Base-by-base conservation (phyloP, 192 early-diverging fungal species). In the Entophlyctis luteolus region DNA sequence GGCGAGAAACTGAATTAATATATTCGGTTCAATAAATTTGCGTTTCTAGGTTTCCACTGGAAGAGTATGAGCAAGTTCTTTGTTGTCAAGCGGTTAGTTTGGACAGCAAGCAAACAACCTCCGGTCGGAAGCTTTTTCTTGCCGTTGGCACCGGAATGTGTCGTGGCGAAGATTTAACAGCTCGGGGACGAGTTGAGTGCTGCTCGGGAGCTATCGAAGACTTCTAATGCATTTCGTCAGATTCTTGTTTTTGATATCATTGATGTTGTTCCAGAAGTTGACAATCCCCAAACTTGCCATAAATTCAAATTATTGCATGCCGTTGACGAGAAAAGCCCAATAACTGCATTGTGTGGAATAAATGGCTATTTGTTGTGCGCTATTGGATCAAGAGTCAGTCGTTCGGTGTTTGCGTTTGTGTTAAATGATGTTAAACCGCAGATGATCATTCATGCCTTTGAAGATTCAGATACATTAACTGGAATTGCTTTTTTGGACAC, bases 401-500 rank as follows among this genome's bases (percentile, higher is more conserved):
- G 42, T 33, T 48, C 55, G 29, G 28, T 58, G 56, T 47, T 53
- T 55, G 37, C 0, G 28, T 5, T 34, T 59, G 8, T 23, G 4
- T 39, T 59, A 23, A 20, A 34, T 14, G 25, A 8, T 52, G 10
- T 23, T 52, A 20, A 20, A 20, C 20, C 1, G 0, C 72, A 87
- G 86, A 77, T 98, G 53, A 86, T 94, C 62, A 85, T 97, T 36
- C 84, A 93, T 47, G 81, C 85, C 20, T 92, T 97, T 68, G 88
- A 92, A 69, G 89, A 94, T 67, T 66, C 70, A 5, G 84, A 84
- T 34, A 47, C 81, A 14, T 74, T 98, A 49, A 86, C 87, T 12
- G 93, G 93, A 48, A 87, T 99, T 28, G 95, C 94, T 0, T 99
- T 99, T 65, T 79, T 97, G 34, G 94, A 98, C 75, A 89, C 93